A percentile compares a stretch with the other conserved stretches of the same genome.
Conservation (phyloP, 2,329 filamentous ascomycete genomes). For the Claviceps sp. region DNA sequence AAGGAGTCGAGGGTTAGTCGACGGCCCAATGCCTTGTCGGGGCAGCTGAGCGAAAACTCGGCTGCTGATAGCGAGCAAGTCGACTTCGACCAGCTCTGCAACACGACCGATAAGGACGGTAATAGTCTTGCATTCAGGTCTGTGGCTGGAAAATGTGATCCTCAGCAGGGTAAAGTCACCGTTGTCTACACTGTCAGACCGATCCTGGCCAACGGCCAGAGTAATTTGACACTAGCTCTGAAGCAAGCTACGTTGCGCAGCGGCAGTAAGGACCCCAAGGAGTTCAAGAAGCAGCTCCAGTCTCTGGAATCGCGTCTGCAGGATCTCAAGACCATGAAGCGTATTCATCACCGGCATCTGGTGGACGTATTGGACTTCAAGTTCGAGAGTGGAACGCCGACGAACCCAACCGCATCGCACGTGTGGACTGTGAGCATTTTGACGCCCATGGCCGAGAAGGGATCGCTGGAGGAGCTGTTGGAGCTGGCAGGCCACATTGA, state of each 20-base stretch:
- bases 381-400: slow-evolving; percentile 43
- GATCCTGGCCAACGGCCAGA: slow-evolving; percentile 39
- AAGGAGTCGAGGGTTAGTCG: slow-evolving; percentile 52
- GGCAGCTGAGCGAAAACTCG: slow-evolving; percentile 15
- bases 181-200: slow-evolving; percentile 62
- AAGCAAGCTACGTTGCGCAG: slow-evolving; percentile 55
- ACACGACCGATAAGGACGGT: slow-evolving; percentile 48
- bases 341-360: slow-evolving; percentile 61
- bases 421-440: slow-evolving; percentile 64
- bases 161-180: slow-evolving; percentile 52
- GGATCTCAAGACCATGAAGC: slow-evolving; percentile 58
- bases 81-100: slow-evolving; percentile 55
- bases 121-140: slow-evolving; percentile 54
- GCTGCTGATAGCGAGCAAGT: slow-evolving; percentile 25
- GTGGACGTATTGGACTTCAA: slow-evolving; percentile 74
- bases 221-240: slow-evolving; percentile 53
- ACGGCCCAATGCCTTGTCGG: slow-evolving; percentile 25
- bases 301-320: slow-evolving; percentile 66
- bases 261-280: slow-evolving; percentile 41
- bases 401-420: slow-evolving; percentile 22
- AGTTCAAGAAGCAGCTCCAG: slow-evolving; percentile 65
- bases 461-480: slow-evolving; percentile 69
- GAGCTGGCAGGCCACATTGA: slow-evolving; percentile 64
- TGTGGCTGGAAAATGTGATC: slow-evolving; percentile 55
- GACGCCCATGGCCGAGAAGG: slow-evolving; percentile 65